Percentiles rank a stretch among this genome's conserved stretches.
Conservation (phyloP, 306 rosid species). For the Rosa multiflora region DNA sequence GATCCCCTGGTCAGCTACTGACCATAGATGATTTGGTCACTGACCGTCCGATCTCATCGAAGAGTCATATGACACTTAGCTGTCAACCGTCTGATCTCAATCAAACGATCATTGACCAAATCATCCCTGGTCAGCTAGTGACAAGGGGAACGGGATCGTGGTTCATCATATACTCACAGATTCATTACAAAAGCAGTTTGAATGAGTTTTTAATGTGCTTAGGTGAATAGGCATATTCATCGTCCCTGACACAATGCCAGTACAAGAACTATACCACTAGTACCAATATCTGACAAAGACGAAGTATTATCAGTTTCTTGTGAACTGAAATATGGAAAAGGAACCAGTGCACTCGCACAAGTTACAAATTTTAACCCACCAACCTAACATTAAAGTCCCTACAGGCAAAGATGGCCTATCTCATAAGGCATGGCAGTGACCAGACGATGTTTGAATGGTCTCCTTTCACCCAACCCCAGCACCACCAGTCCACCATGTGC, state of each 20-base stretch:
- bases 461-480: neutral
- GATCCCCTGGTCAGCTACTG: too few species aligned
- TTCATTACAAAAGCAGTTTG: neutral
- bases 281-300: neutral
- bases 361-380: neutral
- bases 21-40: too few species aligned
- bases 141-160: neutral
- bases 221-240: neutral
- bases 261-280: neutral
- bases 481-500: neutral
- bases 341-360: neutral
- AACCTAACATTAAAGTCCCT: neutral
- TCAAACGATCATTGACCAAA: too few species aligned
- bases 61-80: too few species aligned
- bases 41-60: too few species aligned
- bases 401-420: neutral
- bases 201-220: neutral
- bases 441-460: neutral
- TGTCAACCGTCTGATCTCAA: too few species aligned
- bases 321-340: neutral
- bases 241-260: neutral
- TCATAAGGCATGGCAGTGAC: neutral
- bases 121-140: too few species aligned
- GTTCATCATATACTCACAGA: neutral
- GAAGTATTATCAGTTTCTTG: neutral